These are phyloP conservation scores for Sclerotinia borealis DNA, from an alignment of 2,329 filamentous ascomycete genomes.

Conservation along the genomic window DNA sequence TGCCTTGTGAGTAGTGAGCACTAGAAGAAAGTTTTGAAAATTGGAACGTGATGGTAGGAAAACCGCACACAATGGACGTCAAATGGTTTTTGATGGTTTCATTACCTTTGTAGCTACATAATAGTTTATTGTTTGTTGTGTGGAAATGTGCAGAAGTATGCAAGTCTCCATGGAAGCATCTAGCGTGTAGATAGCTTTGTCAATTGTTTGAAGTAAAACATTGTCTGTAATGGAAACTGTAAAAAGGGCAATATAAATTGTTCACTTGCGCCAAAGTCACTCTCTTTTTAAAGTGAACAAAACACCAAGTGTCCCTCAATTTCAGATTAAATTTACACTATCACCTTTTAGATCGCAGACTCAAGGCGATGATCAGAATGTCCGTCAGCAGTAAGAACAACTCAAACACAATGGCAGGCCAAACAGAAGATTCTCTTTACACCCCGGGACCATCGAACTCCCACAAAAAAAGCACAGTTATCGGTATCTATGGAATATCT, in stretches of 20 bases:
- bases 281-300: not conserved
- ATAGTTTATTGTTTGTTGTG: not conserved
- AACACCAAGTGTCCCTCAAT: not conserved
- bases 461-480: conserved; percentile 34
- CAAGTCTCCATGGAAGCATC: not conserved
- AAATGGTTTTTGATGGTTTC: not conserved
- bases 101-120: not conserved
- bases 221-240: not conserved
- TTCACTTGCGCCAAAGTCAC: too few relatives aligned
- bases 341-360: not conserved
- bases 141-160: not conserved
- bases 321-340: not conserved
- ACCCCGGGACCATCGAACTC: not conserved
- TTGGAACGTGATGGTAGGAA: not conserved
- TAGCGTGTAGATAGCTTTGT: not conserved
- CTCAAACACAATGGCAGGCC: not conserved
- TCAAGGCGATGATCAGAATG: not conserved
- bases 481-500: conserved; percentile 50
- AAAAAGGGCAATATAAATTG: not conserved
- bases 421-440: not conserved
- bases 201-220: not conserved
- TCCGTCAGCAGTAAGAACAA: not conserved
- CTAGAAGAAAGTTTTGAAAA: not conserved
- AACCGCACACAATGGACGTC: not conserved
- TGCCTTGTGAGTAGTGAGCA: too few relatives aligned